phyloP scores from a whole-genome alignment of 2,329 filamentous ascomycete species.

The Cladophialophora carrionii region DNA sequence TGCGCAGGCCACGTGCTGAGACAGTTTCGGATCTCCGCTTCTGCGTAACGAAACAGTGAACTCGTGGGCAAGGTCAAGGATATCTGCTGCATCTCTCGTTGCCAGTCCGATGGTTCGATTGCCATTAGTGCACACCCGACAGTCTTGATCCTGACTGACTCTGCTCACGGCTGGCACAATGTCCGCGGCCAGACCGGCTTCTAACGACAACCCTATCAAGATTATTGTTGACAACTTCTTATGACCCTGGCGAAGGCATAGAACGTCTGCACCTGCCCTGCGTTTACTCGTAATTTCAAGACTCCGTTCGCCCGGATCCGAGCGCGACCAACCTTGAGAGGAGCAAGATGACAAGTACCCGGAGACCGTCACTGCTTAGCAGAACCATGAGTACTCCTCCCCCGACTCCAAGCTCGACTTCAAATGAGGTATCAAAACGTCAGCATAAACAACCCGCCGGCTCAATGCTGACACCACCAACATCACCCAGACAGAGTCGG shows the following conservation, averaged over 20 bases:
- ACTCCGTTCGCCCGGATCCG: not conserved
- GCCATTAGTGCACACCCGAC: not conserved
- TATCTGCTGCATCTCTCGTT: not conserved
- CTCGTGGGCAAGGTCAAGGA: not conserved
- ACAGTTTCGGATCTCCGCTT: not conserved
- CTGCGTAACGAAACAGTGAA: not conserved
- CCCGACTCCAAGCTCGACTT: slow-evolving; percentile 20
- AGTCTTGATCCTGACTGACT: not conserved
- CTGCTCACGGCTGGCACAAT: slow-evolving; percentile 1
- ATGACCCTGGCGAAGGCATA: slow-evolving; percentile 8
- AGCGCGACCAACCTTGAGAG: not conserved
- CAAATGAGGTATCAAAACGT: slow-evolving; percentile 11
- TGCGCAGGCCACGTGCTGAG: not conserved
- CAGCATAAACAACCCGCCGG: slow-evolving; percentile 1
- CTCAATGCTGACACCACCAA: slow-evolving; percentile 33
- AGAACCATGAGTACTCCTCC: slow-evolving; percentile 30
- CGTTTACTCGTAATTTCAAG: not conserved
- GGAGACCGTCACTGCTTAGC: slow-evolving; percentile 23
- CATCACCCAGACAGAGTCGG: slow-evolving; percentile 25
- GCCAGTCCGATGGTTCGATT: not conserved
- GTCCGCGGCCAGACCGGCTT: not conserved
- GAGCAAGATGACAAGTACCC: slow-evolving; percentile 22
- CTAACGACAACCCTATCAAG: not conserved
- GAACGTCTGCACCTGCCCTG: not conserved
- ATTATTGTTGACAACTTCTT: slow-evolving; percentile 6